Base-by-base conservation (phyloP, 148 eudicot genomes). In the Nepenthes gracilis region DNA sequence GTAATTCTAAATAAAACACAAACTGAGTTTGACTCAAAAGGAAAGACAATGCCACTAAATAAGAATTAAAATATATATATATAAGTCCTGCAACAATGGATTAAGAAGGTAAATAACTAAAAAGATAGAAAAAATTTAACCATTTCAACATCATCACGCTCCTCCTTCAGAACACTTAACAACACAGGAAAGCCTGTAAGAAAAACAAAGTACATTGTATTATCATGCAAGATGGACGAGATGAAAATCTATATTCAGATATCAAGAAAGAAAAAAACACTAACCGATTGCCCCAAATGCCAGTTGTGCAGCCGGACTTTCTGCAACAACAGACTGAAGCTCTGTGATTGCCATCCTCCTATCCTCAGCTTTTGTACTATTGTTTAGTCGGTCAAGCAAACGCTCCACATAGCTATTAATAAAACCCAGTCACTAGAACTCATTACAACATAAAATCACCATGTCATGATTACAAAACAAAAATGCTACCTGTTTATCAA, bases 281-380 rank as follows among this genome's bases (percentile, higher is more conserved):
- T 57, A 45, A 93, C 99, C 99, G 85, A 86, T 93, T 61, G 96
- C 99, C 74, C 99, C 99, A 83, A 93, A 93, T 58, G 96, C 95
- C 68, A 93, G 71, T 70, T 93, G 99, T 60, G 96, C 87, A 64
- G 95, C 78, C 68, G 67, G 83, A 75, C 81, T 93, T 78, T 93
- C 99, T 57, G 96, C 83, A 57, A 93, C 92, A 67, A 89, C 87
- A 64, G 95, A 84, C 76, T 88, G 96, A 70, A 93, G 95, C 78
- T 93, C 99, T 52, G 73, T 74, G 76, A 93, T 69, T 47, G 96
- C 95, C 71, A 64, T 75, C 81, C 99, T 88, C 69, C 95, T 81
- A 65, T 93, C 99, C 73, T 89, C 96, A 32, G 88, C 79, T 75
- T 86, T 75, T 54, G 76, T 79, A 68, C 99, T 95, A 74, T 89